Base-by-base conservation (phyloP, 768 basidiomycete species). In the Lyophyllum shimeji region DNA sequence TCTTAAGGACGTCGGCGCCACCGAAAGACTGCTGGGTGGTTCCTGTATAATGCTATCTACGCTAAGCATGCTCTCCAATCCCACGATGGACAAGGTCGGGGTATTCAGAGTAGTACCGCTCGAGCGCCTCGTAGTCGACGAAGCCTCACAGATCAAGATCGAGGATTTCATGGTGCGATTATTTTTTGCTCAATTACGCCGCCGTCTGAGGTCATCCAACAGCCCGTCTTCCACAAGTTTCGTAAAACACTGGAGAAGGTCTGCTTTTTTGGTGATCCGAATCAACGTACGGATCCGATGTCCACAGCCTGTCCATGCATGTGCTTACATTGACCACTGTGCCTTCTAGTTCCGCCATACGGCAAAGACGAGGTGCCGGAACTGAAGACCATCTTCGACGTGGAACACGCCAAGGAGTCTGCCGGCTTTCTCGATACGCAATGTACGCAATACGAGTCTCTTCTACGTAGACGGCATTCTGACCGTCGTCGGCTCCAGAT, bases 261-360 rank as follows among this genome's bases (percentile, higher is more conserved):
- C 18, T 81, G 78, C 56, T 81, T 79, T 60, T 80, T 83, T 46
- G 81, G 82, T 0, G 82, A 84, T 64, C 80, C 80, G 0, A 73
- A 76, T 43, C 82, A 84, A 67, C 67, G 82, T 81, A 65, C 29
- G 29, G 5, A n/a, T n/a, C n/a, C n/a, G n/a, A 9, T 9, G 29
- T 29, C 29, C 29, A 29, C 9, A 46, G 77, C 7, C 61, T 51
- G 33, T 45, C 25, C 37, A 20, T 17, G 29, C 24, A 11, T 46
- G 13, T 6, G 7, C 37, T 50, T 15, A 23, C 17, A 5, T 43
- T 53, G 46, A 18, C 47, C 4, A 15, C 15, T 39, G 23, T 18
- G 18, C 42, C 12, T 8, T 9, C 53, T 21, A 84, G 83, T 84
- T 3, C 79, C 83, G 2, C 83, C 83, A 0, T 80, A 71, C 65